Evolutionary conservation across 345 rosid species (phyloP), one percentile per base, ranked within the genome.

Genomic region (Hypericum androsaemum): DNA sequence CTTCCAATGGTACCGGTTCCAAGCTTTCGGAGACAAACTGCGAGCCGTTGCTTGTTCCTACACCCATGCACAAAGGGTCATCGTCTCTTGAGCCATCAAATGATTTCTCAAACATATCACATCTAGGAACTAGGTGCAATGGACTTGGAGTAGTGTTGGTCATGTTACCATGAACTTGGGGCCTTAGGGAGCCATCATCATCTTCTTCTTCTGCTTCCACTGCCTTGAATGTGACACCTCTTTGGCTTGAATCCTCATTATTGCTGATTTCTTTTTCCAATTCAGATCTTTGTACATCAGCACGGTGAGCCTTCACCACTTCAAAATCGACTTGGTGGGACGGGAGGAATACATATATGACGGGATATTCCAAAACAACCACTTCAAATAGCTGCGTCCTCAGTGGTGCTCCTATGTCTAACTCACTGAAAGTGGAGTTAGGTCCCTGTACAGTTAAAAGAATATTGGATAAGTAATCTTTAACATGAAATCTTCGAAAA

Each of bases 291-390:
- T 35, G 37, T 45, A 58, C 35, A 45, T 52, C 37, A 7, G 47
- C 68, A 44, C 39, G 10, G 2, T 51, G 40, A 47, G 67, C 74
- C 66, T 68, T 73, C 47, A 76, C 59, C 64, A 88, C 70, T 72
- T 84, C 81, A 74, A 88, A 84, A 63, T 78, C 77, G 49, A 10
- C 72, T 43, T 54, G 61, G 12, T 72, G 88, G 2, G 86, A 73
- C 57, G 98, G 82, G 48, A 88, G 98, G 63, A 78, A 78, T 17
- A 92, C 86, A 69, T 88, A 75, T 55, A 90, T 78, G 56, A 83
- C 86, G 6, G 98, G 98, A 71, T 84, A 81, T 71, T 90, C 98
- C 53, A 87, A 52, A 52, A 90, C 62, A 50, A 69, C 71, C 32
- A 75, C 39, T 54, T 75, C 57, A 43, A 78, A 75, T 61, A 90